These are phyloP conservation scores for Wakefieldia striispora DNA, from an alignment of 768 basidiomycete species.

Conservation along the genomic window DNA sequence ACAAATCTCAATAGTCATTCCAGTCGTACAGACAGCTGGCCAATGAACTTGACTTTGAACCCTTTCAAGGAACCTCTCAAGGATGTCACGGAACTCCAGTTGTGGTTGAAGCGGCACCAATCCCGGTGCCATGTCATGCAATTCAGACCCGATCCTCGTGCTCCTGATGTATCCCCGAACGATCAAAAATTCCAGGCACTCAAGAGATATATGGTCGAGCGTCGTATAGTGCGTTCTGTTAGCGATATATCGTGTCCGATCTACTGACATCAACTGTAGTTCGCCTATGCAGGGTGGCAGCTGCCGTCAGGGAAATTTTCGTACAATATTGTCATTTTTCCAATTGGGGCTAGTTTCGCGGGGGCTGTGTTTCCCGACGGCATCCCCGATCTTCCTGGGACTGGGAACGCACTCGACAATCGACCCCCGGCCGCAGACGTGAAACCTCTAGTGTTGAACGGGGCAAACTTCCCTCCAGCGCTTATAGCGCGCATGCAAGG, in stretches of 20 bases:
- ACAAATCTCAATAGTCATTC: slow-evolving; percentile 1
- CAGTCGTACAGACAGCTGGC: slow-evolving; percentile 58
- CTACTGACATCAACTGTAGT: slow-evolving; percentile 34
- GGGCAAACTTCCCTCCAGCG: slow-evolving; percentile 6
- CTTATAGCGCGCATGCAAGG: slow-evolving; percentile 20
- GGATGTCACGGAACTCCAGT: slow-evolving; percentile 37
- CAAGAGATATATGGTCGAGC: slow-evolving; percentile 39
- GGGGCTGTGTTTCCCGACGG: slow-evolving; percentile 55
- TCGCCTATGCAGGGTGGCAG: slow-evolving; percentile 50
- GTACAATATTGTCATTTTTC: slow-evolving; percentile 49
- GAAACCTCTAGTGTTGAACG: not conserved
- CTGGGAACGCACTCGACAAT: slow-evolving; percentile 14
- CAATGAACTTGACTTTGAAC: slow-evolving; percentile 39
- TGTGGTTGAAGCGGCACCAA: slow-evolving; percentile 47
- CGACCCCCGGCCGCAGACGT: slow-evolving; percentile 4
- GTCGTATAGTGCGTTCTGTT: slow-evolving; percentile 42
- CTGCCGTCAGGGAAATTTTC: slow-evolving; percentile 41
- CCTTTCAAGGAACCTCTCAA: slow-evolving; percentile 43
- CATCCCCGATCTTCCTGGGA: slow-evolving; percentile 41
- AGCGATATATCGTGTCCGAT: not conserved
- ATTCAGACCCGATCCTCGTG: slow-evolving; percentile 34
- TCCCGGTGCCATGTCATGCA: slow-evolving; percentile 37
- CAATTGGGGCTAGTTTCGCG: slow-evolving; percentile 33
- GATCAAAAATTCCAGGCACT: slow-evolving; percentile 43
- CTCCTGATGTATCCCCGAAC: slow-evolving; percentile 39